Evolutionary conservation across 108 stramenopile genomes (phyloP).

Genomic region (Epipyxis sp.): DNA sequence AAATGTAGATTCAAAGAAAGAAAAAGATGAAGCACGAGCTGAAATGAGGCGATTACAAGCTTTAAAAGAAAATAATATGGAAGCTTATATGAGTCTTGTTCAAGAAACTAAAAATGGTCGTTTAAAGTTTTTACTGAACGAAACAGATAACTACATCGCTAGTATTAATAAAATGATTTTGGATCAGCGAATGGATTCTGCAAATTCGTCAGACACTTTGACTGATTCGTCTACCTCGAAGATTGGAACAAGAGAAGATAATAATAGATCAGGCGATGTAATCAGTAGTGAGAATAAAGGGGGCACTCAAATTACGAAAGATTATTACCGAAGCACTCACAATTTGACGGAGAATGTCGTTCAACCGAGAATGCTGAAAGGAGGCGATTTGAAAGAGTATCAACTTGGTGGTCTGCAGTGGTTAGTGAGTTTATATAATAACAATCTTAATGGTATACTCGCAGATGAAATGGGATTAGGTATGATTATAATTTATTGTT

Average conservation of each 20-base stretch:
- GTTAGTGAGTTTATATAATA: constrained; percentile 29
- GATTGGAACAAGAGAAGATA: background rate
- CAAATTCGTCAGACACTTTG: background rate
- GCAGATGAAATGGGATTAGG: constrained; percentile 96
- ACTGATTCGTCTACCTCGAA: background rate
- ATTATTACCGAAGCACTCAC: constrained; percentile 17
- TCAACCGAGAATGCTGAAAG: constrained; percentile 31
- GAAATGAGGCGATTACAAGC: constrained; percentile 52
- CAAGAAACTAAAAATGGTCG: constrained; percentile 53
- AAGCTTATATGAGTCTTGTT: constrained; percentile 46
- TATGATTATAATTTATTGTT: constrained; percentile 42
- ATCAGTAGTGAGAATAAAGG: background rate
- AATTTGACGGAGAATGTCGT: background rate
- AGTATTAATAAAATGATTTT: constrained; percentile 42
- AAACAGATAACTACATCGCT: constrained; percentile 50
- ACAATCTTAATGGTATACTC: constrained; percentile 63
- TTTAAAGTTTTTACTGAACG: constrained; percentile 42
- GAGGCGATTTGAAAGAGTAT: constrained; percentile 34
- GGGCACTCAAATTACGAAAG: background rate
- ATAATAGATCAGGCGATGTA: constrained; percentile 1
- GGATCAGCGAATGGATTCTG: constrained; percentile 33
- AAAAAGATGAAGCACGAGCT: constrained; percentile 42
- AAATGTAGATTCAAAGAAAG: constrained; percentile 37
- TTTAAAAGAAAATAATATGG: constrained; percentile 46
- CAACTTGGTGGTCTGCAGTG: constrained; percentile 24